Evolutionary conservation across 495 filamentous ascomycete species (phyloP), one percentile per base, ranked within the genome.

Genomic region (Podospora pseudopauciseta): DNA sequence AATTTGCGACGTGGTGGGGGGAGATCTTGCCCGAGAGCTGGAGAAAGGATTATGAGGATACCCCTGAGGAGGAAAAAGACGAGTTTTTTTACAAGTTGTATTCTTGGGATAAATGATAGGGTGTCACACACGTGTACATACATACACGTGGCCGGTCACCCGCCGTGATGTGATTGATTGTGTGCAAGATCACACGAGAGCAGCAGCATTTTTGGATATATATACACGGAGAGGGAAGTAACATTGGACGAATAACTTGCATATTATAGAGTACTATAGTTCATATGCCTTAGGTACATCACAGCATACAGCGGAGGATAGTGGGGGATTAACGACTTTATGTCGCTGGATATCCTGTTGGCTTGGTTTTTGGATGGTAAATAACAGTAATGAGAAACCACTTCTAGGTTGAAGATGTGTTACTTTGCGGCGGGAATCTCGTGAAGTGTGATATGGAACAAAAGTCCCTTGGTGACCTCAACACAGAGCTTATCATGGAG

Each of bases 1-100:
- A 70, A 58, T 76, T 76, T 26, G 66, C 67, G 54, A 65, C 26
- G 23, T 69, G 54, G 54, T 65, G 67, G 67, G 67, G 67, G 2
- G 28, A 19, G 13, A 61, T 34, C 3, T 23, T 69, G n/a, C 63
- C 67, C 1, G 26, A 3, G 32, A 62, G 28, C 9, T 69, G 67
- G 67, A 32, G 56, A 7, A 15, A 65, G 19, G 39, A 69, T 11
- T 69, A 62, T 56, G 19, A 27, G 23, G 18, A 9, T 5, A 56
- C 44, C 4, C 5, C 23, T 9, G 16, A 19, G 28, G 63, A 27
- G 19, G 28, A 65, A 9, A 32, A 30, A 6, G 57, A 69, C 11
- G 23, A 19, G 16, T 69, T 65, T 49, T 69, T 69, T 69, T n/a
- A 62, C 26, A 62, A 30, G 60, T 49, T 49, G 15, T 49, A 49